phyloP scores from a whole-genome alignment of 352 stramenopile genomes.

The Globisporangium heterothallicum region DNA sequence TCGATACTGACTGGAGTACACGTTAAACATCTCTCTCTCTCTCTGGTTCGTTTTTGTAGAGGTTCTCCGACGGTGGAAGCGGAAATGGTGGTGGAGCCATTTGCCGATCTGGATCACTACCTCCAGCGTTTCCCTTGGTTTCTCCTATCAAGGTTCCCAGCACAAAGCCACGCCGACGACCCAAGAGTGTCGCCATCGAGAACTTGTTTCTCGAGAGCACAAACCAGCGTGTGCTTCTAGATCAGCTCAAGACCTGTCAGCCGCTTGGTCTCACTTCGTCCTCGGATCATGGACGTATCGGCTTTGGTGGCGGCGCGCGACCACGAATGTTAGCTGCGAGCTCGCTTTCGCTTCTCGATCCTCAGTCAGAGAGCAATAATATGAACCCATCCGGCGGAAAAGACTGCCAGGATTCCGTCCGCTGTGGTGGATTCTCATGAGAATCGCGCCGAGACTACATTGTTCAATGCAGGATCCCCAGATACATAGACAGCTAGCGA shows the following conservation, averaged over 20 bases:
- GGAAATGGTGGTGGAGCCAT: neutral
- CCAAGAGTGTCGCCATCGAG: conserved; percentile 26
- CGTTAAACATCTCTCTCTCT: neutral
- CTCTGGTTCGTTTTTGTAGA: neutral
- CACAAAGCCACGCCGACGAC: neutral
- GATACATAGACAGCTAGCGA: neutral
- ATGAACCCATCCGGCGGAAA: no score
- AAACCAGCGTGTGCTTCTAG: conserved; percentile 37
- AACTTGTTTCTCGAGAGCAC: conserved; percentile 43
- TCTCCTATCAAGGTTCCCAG: conserved; percentile 38
- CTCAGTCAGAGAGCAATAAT: no score
- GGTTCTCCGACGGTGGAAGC: neutral
- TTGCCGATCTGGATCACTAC: conserved; percentile 16
- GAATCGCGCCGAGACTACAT: neutral
- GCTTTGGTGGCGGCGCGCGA: no score
- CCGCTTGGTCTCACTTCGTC: conserved; percentile 6
- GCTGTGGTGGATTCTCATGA: conserved; percentile 29
- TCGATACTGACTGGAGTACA: neutral
- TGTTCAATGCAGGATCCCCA: neutral
- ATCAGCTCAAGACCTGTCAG: conserved; percentile 47
- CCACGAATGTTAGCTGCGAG: no score
- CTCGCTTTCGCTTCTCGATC: neutral
- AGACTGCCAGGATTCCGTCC: conserved; percentile 11
- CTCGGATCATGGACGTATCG: no score
- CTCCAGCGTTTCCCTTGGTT: conserved; percentile 15